These are phyloP conservation scores for Prinsepia uniflora DNA, from an alignment of 306 rosid genomes.

Conservation along the genomic window DNA sequence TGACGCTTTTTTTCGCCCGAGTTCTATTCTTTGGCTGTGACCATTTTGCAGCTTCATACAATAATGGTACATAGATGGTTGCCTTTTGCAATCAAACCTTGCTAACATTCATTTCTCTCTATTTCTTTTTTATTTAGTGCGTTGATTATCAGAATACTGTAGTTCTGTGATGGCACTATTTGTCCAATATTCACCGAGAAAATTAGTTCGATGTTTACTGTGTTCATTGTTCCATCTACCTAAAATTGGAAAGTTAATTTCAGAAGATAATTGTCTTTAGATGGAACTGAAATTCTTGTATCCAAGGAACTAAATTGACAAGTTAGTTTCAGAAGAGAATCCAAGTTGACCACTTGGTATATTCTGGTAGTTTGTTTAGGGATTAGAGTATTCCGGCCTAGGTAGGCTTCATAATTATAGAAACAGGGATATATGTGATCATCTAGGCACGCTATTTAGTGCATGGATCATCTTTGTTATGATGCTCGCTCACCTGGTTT, in stretches of 20 bases:
- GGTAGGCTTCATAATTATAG: background rate
- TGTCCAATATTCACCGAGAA: background rate
- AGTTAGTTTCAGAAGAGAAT: too few species aligned
- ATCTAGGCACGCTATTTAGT: background rate
- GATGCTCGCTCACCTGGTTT: background rate
- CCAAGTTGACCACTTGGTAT: background rate
- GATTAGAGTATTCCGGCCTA: background rate
- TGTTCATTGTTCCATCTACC: background rate
- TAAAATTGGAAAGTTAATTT: background rate
- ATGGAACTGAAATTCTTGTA: background rate
- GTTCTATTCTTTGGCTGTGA: slow-evolving; percentile 10
- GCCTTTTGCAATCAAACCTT: background rate
- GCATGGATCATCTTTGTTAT: background rate
- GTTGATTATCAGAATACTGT: background rate
- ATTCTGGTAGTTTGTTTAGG: background rate
- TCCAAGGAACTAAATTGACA: too few species aligned
- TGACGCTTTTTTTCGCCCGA: background rate
- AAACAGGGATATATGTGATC: background rate
- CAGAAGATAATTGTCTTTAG: background rate
- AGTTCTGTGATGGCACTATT: background rate
- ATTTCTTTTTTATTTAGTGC: background rate
- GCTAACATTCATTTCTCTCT: background rate
- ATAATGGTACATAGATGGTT: slow-evolving; percentile 6
- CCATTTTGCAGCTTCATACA: slow-evolving; percentile 8
- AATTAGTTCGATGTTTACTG: background rate